These are phyloP conservation scores for Aspergillus sp. DNA, from an alignment of 2,329 filamentous ascomycete species.

Conservation along the genomic window DNA sequence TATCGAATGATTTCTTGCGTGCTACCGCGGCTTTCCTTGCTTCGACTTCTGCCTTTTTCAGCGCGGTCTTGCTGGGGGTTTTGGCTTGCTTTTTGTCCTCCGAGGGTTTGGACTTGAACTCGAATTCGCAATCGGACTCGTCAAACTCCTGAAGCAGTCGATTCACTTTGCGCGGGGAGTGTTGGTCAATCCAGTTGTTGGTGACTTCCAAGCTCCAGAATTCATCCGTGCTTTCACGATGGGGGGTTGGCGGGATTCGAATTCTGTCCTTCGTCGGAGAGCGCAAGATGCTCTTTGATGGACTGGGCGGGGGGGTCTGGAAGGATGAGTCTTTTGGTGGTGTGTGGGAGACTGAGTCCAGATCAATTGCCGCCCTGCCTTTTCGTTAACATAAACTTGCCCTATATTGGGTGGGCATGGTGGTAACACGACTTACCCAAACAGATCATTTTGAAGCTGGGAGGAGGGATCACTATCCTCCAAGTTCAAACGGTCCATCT, in stretches of 20 bases:
- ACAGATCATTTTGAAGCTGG: constrained; percentile 18
- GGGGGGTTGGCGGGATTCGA: constrained; percentile 50
- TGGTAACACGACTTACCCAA: constrained; percentile 18
- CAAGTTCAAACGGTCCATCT: constrained; percentile 21
- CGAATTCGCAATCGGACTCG: constrained; percentile 33
- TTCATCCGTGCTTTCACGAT: constrained; percentile 51
- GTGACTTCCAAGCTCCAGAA: constrained; percentile 55
- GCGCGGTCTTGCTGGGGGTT: constrained; percentile 36
- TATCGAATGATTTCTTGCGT: constrained; percentile 54
- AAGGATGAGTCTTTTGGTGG: constrained; percentile 10
- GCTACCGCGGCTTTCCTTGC: constrained; percentile 36
- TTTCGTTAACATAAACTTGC: background rate
- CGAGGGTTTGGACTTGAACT: constrained; percentile 12
- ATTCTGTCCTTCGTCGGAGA: constrained; percentile 50
- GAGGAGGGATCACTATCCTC: constrained; percentile 22
- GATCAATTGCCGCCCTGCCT: constrained; percentile 6
- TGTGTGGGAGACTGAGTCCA: constrained; percentile 11
- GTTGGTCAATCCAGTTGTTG: constrained; percentile 56
- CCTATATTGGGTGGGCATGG: background rate
- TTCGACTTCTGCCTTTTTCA: constrained; percentile 39
- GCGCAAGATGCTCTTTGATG: constrained; percentile 41
- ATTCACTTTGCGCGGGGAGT: constrained; percentile 50
- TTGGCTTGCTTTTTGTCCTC: constrained; percentile 17
- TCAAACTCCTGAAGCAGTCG: constrained; percentile 33
- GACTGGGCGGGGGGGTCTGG: constrained; percentile 45